phyloP scores from a whole-genome alignment of 441 rosid genomes.

The Melastoma candidum region DNA sequence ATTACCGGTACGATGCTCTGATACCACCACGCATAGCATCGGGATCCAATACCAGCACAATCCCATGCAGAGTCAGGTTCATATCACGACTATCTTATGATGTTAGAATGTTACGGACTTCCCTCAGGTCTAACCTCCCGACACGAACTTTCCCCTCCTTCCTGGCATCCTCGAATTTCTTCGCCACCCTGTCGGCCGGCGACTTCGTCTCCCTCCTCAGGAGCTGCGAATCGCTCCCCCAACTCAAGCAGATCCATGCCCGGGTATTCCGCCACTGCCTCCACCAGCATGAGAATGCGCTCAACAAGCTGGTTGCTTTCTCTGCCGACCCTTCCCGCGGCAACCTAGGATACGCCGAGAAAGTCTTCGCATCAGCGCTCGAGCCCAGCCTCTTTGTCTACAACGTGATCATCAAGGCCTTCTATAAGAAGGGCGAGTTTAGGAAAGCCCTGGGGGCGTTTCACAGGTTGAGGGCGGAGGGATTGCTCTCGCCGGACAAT shows the following conservation, averaged over 20 bases:
- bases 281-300: constrained; percentile 20
- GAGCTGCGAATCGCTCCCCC: constrained; percentile 24
- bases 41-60: no score
- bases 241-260: constrained; percentile 32
- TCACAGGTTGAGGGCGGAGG: constrained; percentile 28
- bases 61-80: no score
- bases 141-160: not conserved
- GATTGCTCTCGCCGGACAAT: constrained; percentile 44
- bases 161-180: constrained; percentile 2
- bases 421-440: constrained; percentile 26
- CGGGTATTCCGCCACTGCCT: constrained; percentile 28
- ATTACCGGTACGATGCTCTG: no score
- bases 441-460: constrained; percentile 29
- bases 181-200: constrained; percentile 9
- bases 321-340: constrained; percentile 21
- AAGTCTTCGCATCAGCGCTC: constrained; percentile 13
- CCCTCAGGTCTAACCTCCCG: no score
- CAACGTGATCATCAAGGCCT: constrained; percentile 46
- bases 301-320: constrained; percentile 30
- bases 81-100: no score
- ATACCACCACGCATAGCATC: no score
- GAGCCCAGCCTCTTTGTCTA: constrained; percentile 28
- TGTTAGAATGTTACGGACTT: no score
- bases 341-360: constrained; percentile 21
- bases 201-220: constrained; percentile 25